These are phyloP conservation scores for Pachyrhizus erosus DNA, from an alignment of 306 rosid species.

Conservation along the genomic window DNA sequence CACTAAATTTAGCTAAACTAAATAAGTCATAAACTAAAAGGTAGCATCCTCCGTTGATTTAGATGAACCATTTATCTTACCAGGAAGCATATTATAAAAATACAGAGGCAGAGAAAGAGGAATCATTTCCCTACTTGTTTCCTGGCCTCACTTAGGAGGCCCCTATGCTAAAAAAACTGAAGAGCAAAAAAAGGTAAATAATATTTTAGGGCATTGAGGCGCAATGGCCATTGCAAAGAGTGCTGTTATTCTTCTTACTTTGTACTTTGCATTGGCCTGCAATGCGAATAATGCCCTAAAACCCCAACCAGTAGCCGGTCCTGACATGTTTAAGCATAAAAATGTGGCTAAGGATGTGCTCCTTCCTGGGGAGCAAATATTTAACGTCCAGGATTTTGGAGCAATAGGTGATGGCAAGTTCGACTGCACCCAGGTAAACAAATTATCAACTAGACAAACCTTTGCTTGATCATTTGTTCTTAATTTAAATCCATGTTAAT, in stretches of 20 bases:
- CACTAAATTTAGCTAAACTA: slow-evolving; percentile 36
- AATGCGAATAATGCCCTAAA: background rate
- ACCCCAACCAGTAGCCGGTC: slow-evolving; percentile 3
- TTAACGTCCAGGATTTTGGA: slow-evolving; percentile 56
- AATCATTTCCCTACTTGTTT: slow-evolving; percentile 20
- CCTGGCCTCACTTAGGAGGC: slow-evolving; percentile 48
- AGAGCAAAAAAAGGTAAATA: background rate
- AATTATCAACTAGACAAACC: too few relatives aligned
- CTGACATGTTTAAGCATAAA: slow-evolving; percentile 32
- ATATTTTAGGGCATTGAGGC: background rate
- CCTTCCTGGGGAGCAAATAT: slow-evolving; percentile 48
- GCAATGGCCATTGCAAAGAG: slow-evolving; percentile 58
- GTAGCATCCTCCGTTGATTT: slow-evolving; percentile 37
- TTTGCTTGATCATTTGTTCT: too few relatives aligned
- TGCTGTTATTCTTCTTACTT: slow-evolving; percentile 19
- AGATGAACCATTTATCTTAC: slow-evolving; percentile 36
- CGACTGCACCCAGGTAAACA: slow-evolving; percentile 62
- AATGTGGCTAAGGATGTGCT: slow-evolving; percentile 39
- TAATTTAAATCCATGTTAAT: too few relatives aligned
- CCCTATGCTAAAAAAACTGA: background rate
- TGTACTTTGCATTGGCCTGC: slow-evolving; percentile 44
- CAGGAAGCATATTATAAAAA: slow-evolving; percentile 37
- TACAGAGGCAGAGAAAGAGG: slow-evolving; percentile 21
- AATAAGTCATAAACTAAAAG: slow-evolving; percentile 8
- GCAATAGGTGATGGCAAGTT: slow-evolving; percentile 60